Base-by-base conservation (phyloP, 306 rosid genomes). In the Arachis hypogaea region DNA sequence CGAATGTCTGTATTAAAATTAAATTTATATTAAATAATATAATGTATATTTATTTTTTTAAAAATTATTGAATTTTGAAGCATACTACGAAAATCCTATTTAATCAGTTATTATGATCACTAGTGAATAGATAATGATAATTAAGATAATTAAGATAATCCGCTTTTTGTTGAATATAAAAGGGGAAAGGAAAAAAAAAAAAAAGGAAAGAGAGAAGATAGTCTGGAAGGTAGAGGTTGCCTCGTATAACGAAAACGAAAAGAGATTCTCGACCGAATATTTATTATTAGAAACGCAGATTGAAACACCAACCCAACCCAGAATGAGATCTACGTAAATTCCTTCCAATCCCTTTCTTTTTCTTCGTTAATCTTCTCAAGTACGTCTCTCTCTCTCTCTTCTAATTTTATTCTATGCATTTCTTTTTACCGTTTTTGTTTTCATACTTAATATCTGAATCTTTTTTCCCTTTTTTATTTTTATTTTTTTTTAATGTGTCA, bases 301-400 rank as follows among this genome's bases (percentile, higher is more conserved):
- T 63, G 8, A 41, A 7, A 51, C 55, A 55, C 7, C 38, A 73
- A 30, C 14, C 43, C 41, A 18, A 40, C 46, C 57, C 58, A 63
- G 40, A 75, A 81, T 83, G 86, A 74, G 87, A 82, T 85, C 87
- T 59, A 68, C 63, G 50, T 22, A 12, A 9, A 61, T 70, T 76
- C 46, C 28, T 29, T 68, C 11, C 63, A 65, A 63, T n/a, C 63
- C 60, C 55, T 69, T 54, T 29, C 62, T 72, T 80, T 66, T 59
- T 43, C 41, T 58, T 59, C 69, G 9, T 49, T 16, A 66, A 65
- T 79, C 51, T 66, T 54, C 28, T 54, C 51, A 28, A 55, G 85
- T 82, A 82, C 59, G 58, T n/a, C 57, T 51, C 18, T n/a, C 22
- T 71, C 44, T 38, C 10, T 11, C 54, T 56, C 28, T 22, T 22